These are phyloP conservation scores for Coniella lustricola DNA, from an alignment of 2,329 filamentous ascomycete species.

Conservation along the genomic window DNA sequence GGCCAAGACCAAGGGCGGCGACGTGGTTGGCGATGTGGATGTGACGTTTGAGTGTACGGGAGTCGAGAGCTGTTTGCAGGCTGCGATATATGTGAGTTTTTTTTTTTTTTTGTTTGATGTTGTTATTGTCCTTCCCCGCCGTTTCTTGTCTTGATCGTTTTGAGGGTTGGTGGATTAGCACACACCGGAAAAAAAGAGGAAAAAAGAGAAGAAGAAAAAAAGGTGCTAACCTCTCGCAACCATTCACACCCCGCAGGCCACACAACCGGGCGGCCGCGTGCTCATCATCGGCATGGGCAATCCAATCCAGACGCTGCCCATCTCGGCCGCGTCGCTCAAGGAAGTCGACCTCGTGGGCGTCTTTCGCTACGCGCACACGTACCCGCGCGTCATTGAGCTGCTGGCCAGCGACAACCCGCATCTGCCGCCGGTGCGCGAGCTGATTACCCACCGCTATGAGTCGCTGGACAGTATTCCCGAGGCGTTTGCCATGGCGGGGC, in stretches of 20 bases:
- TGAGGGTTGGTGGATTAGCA: no score
- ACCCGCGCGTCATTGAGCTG: conserved; percentile 48
- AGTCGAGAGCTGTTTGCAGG: conserved; percentile 68
- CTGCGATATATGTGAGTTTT: conserved; percentile 57
- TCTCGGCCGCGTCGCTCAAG: conserved; percentile 60
- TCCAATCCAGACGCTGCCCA: conserved; percentile 61
- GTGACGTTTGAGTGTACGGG: conserved; percentile 74
- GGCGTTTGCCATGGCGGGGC: conserved; percentile 67
- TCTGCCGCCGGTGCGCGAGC: conserved; percentile 57
- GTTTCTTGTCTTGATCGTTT: neutral
- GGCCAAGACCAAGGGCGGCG: conserved; percentile 23
- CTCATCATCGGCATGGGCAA: conserved; percentile 68
- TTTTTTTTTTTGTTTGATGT: neutral
- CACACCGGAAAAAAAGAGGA: no score
- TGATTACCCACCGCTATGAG: conserved; percentile 64
- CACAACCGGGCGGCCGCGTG: conserved; percentile 60
- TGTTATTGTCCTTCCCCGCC: neutral
- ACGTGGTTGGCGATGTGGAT: conserved; percentile 55
- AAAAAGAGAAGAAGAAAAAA: no score
- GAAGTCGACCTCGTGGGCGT: conserved; percentile 67
- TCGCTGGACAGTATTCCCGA: conserved; percentile 57
- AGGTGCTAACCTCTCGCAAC: no score
- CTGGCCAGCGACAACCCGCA: conserved; percentile 39
- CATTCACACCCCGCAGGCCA: no score
- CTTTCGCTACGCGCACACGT: conserved; percentile 71